Evolutionary conservation across 2,329 filamentous ascomycete genomes (phyloP).

Genomic region (Ophiostoma montium): DNA sequence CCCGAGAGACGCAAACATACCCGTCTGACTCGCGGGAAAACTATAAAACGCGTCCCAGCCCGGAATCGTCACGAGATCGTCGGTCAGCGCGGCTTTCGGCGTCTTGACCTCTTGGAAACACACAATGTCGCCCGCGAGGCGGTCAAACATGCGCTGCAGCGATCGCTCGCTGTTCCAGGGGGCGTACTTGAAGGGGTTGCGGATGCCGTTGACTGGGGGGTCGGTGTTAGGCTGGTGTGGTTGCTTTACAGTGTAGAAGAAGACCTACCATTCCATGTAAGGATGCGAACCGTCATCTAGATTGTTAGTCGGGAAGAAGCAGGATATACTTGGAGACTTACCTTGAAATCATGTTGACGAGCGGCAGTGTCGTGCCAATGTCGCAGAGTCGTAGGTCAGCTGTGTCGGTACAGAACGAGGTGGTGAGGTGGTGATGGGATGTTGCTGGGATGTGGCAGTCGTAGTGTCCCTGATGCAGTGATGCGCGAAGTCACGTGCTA

Average conservation of each 20-base stretch:
- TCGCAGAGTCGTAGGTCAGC: too few relatives aligned
- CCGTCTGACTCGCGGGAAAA: slow-evolving; percentile 85
- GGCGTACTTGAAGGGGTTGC: slow-evolving; percentile 72
- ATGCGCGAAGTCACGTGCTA: too few relatives aligned
- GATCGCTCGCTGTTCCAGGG: slow-evolving; percentile 63
- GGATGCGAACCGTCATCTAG: slow-evolving; percentile 62
- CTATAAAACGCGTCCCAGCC: slow-evolving; percentile 98
- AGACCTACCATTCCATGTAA: slow-evolving; percentile 63
- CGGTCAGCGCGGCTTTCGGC: slow-evolving; percentile 75
- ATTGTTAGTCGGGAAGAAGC: neutral
- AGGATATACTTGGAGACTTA: neutral
- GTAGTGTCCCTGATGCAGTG: too few relatives aligned
- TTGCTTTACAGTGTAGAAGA: neutral
- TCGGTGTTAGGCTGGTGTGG: neutral
- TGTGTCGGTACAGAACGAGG: too few relatives aligned
- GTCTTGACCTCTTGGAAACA: slow-evolving; percentile 96
- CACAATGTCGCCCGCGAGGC: slow-evolving; percentile 81
- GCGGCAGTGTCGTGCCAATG: too few relatives aligned
- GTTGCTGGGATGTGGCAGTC: too few relatives aligned
- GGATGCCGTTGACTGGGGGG: slow-evolving; percentile 49
- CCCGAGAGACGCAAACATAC: slow-evolving; percentile 25
- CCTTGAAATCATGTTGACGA: neutral
- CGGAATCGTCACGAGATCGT: slow-evolving; percentile 90
- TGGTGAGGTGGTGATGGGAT: too few relatives aligned
- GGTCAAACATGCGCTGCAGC: slow-evolving; percentile 85